These are phyloP conservation scores for Meredithiella fracta DNA, from an alignment of 2,329 filamentous ascomycete species.

Conservation along the genomic window DNA sequence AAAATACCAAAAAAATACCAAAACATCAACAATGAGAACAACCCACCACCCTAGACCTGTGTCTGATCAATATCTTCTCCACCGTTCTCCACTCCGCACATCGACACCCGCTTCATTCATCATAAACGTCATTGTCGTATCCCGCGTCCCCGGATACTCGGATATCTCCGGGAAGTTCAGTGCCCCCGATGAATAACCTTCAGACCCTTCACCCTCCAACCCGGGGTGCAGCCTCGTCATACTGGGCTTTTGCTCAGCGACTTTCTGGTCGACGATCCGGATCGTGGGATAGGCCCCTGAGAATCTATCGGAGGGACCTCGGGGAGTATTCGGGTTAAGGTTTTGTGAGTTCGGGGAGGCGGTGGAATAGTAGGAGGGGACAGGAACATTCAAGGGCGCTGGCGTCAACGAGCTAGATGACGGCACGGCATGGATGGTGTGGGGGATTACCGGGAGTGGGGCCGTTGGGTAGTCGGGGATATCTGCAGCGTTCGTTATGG, in stretches of 20 bases:
- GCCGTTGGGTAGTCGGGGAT: constrained; percentile 5
- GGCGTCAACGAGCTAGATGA: constrained; percentile 5
- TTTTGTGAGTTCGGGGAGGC: not conserved
- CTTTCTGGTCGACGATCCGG: constrained; percentile 13
- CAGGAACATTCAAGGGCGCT: constrained; percentile 18
- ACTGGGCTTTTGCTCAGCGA: constrained; percentile 17
- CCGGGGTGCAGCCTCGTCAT: constrained; percentile 22
- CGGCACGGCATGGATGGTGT: not conserved
- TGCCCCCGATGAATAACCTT: not conserved
- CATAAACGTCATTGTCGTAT: constrained; percentile 37
- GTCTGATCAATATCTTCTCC: not conserved
- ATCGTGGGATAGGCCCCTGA: constrained; percentile 7
- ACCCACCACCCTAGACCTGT: not conserved
- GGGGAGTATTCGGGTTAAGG: not conserved
- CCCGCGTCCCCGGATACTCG: constrained; percentile 16
- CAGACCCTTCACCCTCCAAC: not conserved
- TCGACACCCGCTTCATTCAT: constrained; percentile 32
- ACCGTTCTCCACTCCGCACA: not conserved
- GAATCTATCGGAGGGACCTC: not conserved
- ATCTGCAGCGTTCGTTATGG: no score
- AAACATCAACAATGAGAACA: not conserved
- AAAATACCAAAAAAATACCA: not conserved
- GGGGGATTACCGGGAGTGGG: constrained; percentile 3
- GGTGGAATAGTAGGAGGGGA: constrained; percentile 19
- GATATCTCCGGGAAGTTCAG: not conserved